Percentiles rank a stretch among this genome's conserved stretches.
phyloP scores from a whole-genome alignment of 306 rosid genomes.

The Quercus bicolor region DNA sequence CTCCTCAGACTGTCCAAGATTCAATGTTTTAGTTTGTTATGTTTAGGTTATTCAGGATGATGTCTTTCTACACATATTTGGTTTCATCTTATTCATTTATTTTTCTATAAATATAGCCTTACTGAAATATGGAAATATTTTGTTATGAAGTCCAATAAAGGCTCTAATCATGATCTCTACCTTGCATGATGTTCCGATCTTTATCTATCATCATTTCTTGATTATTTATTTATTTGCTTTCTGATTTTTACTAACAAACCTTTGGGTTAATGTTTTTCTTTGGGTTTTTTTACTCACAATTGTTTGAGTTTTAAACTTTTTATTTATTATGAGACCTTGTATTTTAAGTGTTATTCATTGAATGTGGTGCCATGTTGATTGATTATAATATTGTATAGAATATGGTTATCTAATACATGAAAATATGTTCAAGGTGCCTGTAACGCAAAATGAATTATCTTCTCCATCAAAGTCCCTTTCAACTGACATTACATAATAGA shows the following conservation, averaged over 20 bases:
- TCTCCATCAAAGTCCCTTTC: neutral
- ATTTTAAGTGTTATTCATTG: neutral
- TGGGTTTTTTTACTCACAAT: neutral
- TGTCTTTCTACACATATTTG: neutral
- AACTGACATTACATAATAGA: neutral
- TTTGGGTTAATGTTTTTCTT: neutral
- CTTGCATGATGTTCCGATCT: neutral
- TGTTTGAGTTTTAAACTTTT: neutral
- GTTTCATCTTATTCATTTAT: neutral
- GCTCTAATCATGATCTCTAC: neutral
- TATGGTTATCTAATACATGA: neutral
- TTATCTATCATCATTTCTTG: neutral
- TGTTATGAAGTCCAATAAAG: neutral
- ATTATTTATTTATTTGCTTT: neutral
- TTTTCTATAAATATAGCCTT: neutral
- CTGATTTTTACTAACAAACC: neutral
- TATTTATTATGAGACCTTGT: neutral
- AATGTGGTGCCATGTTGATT: neutral
- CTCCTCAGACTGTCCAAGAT: neutral
- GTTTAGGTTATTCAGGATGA: neutral
- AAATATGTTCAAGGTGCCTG: neutral
- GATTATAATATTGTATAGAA: neutral
- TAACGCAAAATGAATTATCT: neutral
- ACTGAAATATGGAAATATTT: neutral
- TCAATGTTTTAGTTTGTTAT: neutral